Evolutionary conservation across 2,329 filamentous ascomycete species (phyloP).

Genomic region (Monosporascus sp.): DNA sequence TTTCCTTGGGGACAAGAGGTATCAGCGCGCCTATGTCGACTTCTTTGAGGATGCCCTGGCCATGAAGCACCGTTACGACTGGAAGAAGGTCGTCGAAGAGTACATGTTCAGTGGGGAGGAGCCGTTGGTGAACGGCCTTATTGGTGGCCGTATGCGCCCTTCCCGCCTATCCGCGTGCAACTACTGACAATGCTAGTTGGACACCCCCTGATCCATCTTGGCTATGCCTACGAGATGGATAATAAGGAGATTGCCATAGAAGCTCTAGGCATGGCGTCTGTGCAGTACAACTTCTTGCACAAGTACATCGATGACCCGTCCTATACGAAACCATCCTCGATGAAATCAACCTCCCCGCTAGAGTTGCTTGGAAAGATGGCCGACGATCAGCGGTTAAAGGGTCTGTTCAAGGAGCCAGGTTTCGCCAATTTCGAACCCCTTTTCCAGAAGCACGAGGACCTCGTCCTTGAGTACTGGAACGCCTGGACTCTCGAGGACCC

Average conservation of each 20-base stretch:
- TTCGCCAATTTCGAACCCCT: conserved; percentile 61
- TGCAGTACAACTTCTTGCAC: conserved; percentile 55
- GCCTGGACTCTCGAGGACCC: conserved; percentile 72
- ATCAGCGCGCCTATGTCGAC: conserved; percentile 87
- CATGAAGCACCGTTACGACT: conserved; percentile 69
- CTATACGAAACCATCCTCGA: conserved; percentile 61
- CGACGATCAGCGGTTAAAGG: conserved; percentile 65
- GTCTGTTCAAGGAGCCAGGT: conserved; percentile 54
- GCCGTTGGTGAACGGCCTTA: conserved; percentile 75
- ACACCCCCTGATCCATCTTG: conserved; percentile 89
- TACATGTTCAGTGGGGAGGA: conserved; percentile 71
- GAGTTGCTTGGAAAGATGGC: conserved; percentile 68
- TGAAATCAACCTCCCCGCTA: conserved; percentile 57
- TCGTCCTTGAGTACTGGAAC: conserved; percentile 85
- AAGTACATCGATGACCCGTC: conserved; percentile 67
- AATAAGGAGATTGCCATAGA: conserved; percentile 86
- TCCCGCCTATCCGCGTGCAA: not conserved
- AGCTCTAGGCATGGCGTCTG: conserved; percentile 65
- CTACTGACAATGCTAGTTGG: conserved; percentile 56
- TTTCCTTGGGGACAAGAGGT: conserved; percentile 71
- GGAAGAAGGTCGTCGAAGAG: conserved; percentile 70
- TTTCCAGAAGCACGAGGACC: conserved; percentile 63
- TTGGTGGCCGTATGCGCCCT: conserved; percentile 64
- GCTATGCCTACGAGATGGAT: conserved; percentile 86
- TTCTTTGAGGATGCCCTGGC: conserved; percentile 93